Conservation (phyloP, 1,284 basidiomycete species). For the Paramarasmius palmivorus region DNA sequence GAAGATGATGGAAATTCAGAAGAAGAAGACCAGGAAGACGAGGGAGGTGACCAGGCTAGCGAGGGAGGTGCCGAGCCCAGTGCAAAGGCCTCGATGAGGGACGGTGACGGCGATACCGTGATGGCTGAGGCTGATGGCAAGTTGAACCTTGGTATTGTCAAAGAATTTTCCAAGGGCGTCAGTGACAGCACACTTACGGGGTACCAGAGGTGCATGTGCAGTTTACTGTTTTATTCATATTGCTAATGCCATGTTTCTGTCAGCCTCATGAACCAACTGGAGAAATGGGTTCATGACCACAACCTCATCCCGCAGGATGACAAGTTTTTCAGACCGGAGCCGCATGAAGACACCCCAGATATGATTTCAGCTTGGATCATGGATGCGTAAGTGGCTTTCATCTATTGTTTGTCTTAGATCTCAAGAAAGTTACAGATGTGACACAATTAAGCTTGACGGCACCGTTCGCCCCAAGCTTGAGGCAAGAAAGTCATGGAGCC, state of each 20-base stretch:
- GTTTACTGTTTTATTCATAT: background rate
- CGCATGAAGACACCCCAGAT: slow-evolving; percentile 20
- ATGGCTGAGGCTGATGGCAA: too few relatives aligned
- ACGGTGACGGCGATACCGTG: too few relatives aligned
- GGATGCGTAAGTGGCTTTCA: slow-evolving; percentile 19
- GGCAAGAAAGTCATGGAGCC: slow-evolving; percentile 21
- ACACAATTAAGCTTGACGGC: slow-evolving; percentile 26
- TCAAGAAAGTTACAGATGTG: slow-evolving; percentile 28
- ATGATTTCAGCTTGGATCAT: slow-evolving; percentile 34
- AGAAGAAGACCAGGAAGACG: too few relatives aligned
- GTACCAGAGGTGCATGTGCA: slow-evolving; percentile 24
- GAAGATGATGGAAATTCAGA: too few relatives aligned
- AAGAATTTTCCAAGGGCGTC: slow-evolving; percentile 23
- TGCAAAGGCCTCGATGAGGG: too few relatives aligned
- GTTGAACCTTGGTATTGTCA: too few relatives aligned
- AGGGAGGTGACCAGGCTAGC: too few relatives aligned
- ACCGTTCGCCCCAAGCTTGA: slow-evolving; percentile 13
- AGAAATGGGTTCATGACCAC: slow-evolving; percentile 16
- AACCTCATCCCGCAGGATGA: slow-evolving; percentile 15
- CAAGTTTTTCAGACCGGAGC: slow-evolving; percentile 22
- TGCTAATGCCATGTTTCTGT: background rate
- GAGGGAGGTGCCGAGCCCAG: too few relatives aligned
- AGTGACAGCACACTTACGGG: slow-evolving; percentile 27
- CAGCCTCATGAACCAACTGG: slow-evolving; percentile 20
- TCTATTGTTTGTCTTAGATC: background rate